Evolutionary conservation across 2,329 filamentous ascomycete species (phyloP), one percentile per base, ranked within the genome.

Genomic region (Lachnellula arida): DNA sequence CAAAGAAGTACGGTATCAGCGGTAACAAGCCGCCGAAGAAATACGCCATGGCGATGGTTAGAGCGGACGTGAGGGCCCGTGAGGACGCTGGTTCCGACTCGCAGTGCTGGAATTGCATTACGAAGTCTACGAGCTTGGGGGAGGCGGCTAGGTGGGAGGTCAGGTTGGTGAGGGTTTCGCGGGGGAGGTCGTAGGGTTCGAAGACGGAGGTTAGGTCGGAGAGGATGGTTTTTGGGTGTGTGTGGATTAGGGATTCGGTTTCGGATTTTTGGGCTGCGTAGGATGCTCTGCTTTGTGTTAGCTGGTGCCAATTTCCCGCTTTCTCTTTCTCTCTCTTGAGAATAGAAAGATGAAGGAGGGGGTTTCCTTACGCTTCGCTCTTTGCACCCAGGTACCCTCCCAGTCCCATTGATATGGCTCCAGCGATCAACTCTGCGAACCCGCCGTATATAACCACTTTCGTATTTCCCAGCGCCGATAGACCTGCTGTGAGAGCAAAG

Each of bases 401-500:
- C 17, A 86, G 68, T 2, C 82, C 82, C 82, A 85, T 85, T 2
- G 79, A 82, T 40, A 85, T 84, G 6, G 80, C 77, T 19, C 82
- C 82, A 1, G 81, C 79, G 60, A 84, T 80, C 28, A 85, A 72
- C 67, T 86, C 82, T 0, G 82, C 82, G 22, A 85, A 70, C 2
- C 82, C 82, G 22, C 80, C 82, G 59, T 82, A 77, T 4, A 87
- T 74, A 19, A 81, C 78, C 0, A 80, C 73, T 48, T 74, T 77
- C 23, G 78, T 79, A 60, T 78, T 76, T 9, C 77, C 77, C 49
- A 81, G 65, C 1, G 71, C 70, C 7, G 70, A 72, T 2, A 86
- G 69, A 4, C 82, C 83, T 2, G 83, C 82, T 1, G 81, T 85
- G 11, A 86, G 71, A 1, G 82, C 82, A 64, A 86, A 86, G 0